Evolutionary conservation across 2,329 filamentous ascomycete species (phyloP).

Genomic region (Fusarium globosum): DNA sequence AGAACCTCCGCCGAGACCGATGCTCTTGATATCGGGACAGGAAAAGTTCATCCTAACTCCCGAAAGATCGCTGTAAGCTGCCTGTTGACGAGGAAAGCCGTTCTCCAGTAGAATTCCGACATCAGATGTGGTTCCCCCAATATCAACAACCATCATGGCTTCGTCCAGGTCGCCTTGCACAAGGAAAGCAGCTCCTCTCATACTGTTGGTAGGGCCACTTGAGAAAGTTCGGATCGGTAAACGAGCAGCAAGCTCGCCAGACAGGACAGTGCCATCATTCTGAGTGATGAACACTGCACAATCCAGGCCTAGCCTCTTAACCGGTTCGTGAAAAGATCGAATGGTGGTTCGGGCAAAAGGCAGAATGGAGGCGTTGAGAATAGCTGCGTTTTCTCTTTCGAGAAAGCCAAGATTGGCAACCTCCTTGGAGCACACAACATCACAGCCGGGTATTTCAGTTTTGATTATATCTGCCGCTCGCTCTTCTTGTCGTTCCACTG

Average conservation of each 20-base stretch:
- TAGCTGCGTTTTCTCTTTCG: conserved; percentile 73
- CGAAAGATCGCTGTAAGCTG: conserved; percentile 70
- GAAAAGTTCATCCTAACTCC: conserved; percentile 72
- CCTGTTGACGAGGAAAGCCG: conserved; percentile 72
- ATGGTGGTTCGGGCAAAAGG: conserved; percentile 68
- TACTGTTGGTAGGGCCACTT: conserved; percentile 72
- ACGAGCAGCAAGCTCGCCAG: conserved; percentile 62
- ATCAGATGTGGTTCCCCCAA: conserved; percentile 75
- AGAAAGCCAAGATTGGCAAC: conserved; percentile 66
- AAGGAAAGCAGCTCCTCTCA: conserved; percentile 71
- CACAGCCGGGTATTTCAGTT: conserved; percentile 52
- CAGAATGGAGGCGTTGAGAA: conserved; percentile 72
- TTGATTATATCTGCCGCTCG: conserved; percentile 56
- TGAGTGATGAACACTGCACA: conserved; percentile 71
- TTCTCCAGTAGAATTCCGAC: conserved; percentile 69
- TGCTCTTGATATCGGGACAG: conserved; percentile 68
- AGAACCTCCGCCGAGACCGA: conserved; percentile 69
- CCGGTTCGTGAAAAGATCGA: conserved; percentile 63
- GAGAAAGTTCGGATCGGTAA: conserved; percentile 72
- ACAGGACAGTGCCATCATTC: conserved; percentile 71
- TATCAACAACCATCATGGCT: conserved; percentile 70
- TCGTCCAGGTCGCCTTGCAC: conserved; percentile 52
- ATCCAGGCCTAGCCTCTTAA: conserved; percentile 59
- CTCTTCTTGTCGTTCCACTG: conserved; percentile 60
- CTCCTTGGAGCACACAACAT: conserved; percentile 63